phyloP scores from a whole-genome alignment of 805 yeast genomes.

The Tanozyma kutaoensis region DNA sequence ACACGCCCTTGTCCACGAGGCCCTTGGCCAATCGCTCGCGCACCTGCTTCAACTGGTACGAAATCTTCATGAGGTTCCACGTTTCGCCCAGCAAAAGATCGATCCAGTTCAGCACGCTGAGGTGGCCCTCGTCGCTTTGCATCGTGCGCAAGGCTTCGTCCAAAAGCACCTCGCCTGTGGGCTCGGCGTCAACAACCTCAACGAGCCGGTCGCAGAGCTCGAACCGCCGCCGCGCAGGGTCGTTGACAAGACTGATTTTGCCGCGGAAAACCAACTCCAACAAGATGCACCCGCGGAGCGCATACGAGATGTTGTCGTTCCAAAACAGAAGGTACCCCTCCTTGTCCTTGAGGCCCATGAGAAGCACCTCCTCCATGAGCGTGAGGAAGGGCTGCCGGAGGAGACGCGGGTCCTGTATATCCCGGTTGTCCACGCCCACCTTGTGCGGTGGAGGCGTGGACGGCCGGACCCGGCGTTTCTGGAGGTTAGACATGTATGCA shows the following conservation, averaged over 20 bases:
- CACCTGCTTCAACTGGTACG: constrained; percentile 92
- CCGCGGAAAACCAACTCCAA: constrained; percentile 88
- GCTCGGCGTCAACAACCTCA: constrained; percentile 71
- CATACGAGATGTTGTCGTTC: constrained; percentile 96
- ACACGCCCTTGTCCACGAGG: constrained; percentile 88
- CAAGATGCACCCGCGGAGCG: constrained; percentile 85
- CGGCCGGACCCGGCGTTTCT: too few species aligned
- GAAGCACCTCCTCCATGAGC: constrained; percentile 89
- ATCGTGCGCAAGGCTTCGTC: constrained; percentile 90
- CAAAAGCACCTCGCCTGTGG: constrained; percentile 89
- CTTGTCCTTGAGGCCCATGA: constrained; percentile 87
- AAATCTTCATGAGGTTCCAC: constrained; percentile 91
- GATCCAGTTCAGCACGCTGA: constrained; percentile 83
- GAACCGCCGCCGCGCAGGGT: constrained; percentile 81
- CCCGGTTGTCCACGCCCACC: constrained; percentile 74
- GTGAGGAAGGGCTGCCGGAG: constrained; percentile 61
- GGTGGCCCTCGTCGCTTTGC: constrained; percentile 67
- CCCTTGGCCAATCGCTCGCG: constrained; percentile 95
- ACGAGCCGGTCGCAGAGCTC: constrained; percentile 79
- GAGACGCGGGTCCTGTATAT: constrained; percentile 29
- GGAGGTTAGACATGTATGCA: too few species aligned
- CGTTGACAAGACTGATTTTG: constrained; percentile 79
- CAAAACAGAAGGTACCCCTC: constrained; percentile 96
- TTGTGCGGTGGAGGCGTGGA: too few species aligned
- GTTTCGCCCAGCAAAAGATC: constrained; percentile 92